phyloP scores from a whole-genome alignment of 306 rosid genomes.

The Carpinus viminea region DNA sequence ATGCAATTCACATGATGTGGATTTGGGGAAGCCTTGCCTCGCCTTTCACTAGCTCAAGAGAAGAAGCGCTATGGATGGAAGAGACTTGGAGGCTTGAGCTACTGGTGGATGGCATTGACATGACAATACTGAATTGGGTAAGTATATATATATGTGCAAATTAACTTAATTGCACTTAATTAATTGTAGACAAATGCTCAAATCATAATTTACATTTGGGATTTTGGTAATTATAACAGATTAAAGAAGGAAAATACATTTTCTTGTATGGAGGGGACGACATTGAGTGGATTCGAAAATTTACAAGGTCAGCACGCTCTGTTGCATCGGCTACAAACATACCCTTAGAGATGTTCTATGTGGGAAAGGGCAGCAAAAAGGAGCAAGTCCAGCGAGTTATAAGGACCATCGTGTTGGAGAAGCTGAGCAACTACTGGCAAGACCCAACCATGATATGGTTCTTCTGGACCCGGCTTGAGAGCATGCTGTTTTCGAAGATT shows the following conservation, averaged over 20 bases:
- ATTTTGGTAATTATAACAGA: slow-evolving; percentile 36
- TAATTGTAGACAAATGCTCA: too few relatives aligned
- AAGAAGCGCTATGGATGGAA: slow-evolving; percentile 63
- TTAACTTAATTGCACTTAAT: too few relatives aligned
- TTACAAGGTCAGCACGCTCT: slow-evolving; percentile 44
- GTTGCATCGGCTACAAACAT: slow-evolving; percentile 36
- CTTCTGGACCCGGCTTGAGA: slow-evolving; percentile 65
- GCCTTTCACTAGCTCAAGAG: slow-evolving; percentile 59
- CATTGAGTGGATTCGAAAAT: slow-evolving; percentile 46
- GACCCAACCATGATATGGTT: slow-evolving; percentile 60
- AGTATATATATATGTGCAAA: slow-evolving; percentile 2
- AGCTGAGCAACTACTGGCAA: slow-evolving; percentile 47
- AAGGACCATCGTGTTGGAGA: slow-evolving; percentile 32
- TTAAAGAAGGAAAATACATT: slow-evolving; percentile 49
- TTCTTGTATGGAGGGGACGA: slow-evolving; percentile 61
- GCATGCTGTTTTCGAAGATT: slow-evolving; percentile 67
- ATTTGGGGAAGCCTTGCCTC: slow-evolving; percentile 67
- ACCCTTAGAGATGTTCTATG: slow-evolving; percentile 52
- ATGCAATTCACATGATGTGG: slow-evolving; percentile 78
- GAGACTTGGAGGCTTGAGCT: slow-evolving; percentile 64
- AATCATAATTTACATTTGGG: too few relatives aligned
- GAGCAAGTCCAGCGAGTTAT: slow-evolving; percentile 43
- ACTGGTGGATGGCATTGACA: slow-evolving; percentile 53
- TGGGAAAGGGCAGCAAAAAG: slow-evolving; percentile 51
- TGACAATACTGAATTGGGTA: slow-evolving; percentile 57